These are phyloP conservation scores for Colletotrichum sp. DNA, from an alignment of 2,329 filamentous ascomycete species.

Conservation along the genomic window DNA sequence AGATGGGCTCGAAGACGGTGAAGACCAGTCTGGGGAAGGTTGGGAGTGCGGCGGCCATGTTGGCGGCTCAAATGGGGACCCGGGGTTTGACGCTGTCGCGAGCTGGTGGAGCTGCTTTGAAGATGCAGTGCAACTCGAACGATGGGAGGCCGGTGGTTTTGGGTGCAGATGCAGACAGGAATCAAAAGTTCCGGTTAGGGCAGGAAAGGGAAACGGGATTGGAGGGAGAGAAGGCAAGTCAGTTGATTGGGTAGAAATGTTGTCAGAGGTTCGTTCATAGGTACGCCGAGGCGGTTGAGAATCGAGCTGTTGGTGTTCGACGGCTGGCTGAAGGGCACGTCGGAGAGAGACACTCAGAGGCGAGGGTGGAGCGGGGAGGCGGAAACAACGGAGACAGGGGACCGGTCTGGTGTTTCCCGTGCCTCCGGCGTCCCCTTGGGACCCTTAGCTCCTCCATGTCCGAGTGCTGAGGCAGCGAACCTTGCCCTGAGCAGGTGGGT, in stretches of 20 bases:
- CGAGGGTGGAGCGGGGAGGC: background rate
- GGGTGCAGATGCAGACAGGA: background rate
- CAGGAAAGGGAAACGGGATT: background rate
- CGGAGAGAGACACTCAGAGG: background rate
- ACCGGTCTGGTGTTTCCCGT: background rate
- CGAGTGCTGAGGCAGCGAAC: background rate
- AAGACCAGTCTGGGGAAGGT: slow-evolving; percentile 69
- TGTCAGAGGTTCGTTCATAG: background rate
- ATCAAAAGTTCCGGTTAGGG: background rate
- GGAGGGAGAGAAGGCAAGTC: background rate
- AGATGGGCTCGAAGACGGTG: slow-evolving; percentile 71
- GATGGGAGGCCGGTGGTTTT: background rate
- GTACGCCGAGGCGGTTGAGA: background rate
- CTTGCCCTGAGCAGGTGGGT: slow-evolving; percentile 10
- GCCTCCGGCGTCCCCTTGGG: background rate
- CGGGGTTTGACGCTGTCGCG: background rate
- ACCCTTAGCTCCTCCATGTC: background rate
- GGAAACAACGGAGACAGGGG: background rate
- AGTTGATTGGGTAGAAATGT: background rate
- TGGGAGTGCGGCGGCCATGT: slow-evolving; percentile 68
- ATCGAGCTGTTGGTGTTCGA: background rate
- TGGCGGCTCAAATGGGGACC: background rate
- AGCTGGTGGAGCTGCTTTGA: background rate
- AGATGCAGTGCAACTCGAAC: background rate
- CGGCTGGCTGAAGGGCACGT: background rate